Evolutionary conservation across 2,329 filamentous ascomycete species (phyloP).

Genomic region (Cladosporium halotolerans): DNA sequence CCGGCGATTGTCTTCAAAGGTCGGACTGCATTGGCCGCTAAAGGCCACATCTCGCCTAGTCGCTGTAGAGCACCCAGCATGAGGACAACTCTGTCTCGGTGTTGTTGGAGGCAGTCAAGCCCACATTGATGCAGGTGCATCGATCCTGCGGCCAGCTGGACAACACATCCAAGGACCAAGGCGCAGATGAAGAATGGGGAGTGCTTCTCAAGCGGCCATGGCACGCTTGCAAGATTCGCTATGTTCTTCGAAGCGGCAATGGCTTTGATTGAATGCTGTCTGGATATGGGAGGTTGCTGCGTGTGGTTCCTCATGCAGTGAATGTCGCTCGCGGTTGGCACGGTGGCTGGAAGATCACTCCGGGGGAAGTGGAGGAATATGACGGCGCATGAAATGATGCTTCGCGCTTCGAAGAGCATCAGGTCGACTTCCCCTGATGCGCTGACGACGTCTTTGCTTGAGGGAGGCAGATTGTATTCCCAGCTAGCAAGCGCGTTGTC

Average conservation of each 20-base stretch:
- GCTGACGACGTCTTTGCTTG: conserved; percentile 65
- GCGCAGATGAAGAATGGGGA: conserved; percentile 81
- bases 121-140: conserved; percentile 30
- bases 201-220: conserved; percentile 64
- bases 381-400: conserved; percentile 59
- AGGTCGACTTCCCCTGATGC: conserved; percentile 75
- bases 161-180: conserved; percentile 69
- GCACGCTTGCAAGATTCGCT: conserved; percentile 66
- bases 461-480: conserved; percentile 70
- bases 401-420: conserved; percentile 85
- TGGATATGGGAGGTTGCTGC: conserved; percentile 41
- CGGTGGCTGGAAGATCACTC: conserved; percentile 63
- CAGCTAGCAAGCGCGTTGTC: conserved; percentile 65
- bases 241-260: conserved; percentile 73
- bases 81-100: conserved; percentile 58
- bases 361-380: conserved; percentile 75
- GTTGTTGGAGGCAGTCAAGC: conserved; percentile 58
- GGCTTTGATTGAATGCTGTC: conserved; percentile 66
- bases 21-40: not conserved
- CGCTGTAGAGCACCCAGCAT: conserved; percentile 79
- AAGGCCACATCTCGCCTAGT: conserved; percentile 27
- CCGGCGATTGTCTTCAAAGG: not conserved
- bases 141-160: conserved; percentile 75
- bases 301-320: conserved; percentile 40
- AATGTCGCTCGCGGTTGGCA: conserved; percentile 45